Evolutionary conservation across 352 stramenopile genomes (phyloP), one percentile per base, ranked within the genome.

Genomic region (Phytopythium cucurbitacearum): DNA sequence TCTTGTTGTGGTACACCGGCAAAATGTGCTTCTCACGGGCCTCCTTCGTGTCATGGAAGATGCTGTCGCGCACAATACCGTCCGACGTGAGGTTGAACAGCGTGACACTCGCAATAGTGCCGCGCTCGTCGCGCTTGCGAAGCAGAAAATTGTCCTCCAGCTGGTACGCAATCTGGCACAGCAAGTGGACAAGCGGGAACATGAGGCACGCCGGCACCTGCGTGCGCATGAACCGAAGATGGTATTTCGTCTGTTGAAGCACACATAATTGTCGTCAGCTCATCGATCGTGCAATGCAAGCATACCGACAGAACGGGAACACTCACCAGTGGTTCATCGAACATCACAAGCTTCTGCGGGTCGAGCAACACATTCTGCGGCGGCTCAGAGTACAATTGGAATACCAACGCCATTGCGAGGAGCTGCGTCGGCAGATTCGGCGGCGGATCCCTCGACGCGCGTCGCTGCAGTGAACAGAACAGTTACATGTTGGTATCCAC

Each of bases 81-180:
- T 95, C 85, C 5, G 83, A 89, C n/a, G 85, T 95, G 28, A 92
- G 64, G 55, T 95, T 91, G 63, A 95, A 95, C 21, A 95, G 63
- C 10, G 85, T 89, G 40, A 71, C 64, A 41, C 83, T 95, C 40
- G 85, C 83, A 10, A 95, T 48, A 7, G 66, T 80, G 11, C 85
- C 85, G 53, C 85, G 85, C 39, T 95, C 85, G 37, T 95, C 83
- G 21, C 85, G 79, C 57, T 80, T 88, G 41, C 80, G 77, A 33
- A 95, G 64, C 36, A 87, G 60, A 33, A 90, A 89, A 40, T 91
- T 92, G 46, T 93, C 85, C 40, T 90, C 76, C 71, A 93, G 85
- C 49, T 95, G 83, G 46, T 95, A 95, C 13, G 85, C 92, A 37
- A 95, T 93, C 54, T 95, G 85, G 53, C 85, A 95, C 33, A 95